Base-by-base conservation (phyloP, 2,329 filamentous ascomycete species). In the Rhynchosporium secalis region DNA sequence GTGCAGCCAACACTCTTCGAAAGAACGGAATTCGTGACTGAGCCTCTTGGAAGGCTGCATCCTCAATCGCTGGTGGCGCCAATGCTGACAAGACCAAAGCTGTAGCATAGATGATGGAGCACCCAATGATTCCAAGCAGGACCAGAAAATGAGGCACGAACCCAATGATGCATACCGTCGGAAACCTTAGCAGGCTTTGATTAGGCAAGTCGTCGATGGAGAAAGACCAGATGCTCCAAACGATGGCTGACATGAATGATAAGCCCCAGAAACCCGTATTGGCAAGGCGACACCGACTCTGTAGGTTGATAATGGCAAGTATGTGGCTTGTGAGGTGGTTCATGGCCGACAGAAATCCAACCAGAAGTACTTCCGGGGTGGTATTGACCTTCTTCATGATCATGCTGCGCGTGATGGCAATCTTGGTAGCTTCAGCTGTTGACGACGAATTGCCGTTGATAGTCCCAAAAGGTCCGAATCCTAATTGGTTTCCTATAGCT, bases 101-200 rank as follows among this genome's bases (percentile, higher is more conserved):
- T 28, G 95, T 70, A 0, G 78, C 78, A 73, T 98, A 98, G 54
- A 99, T 96, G 7, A 80, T 72, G 2, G 85, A 80, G 73, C 95
- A 98, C 15, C 88, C 78, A 4, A 85, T 63, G 52, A 97, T 96
- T 0, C 94, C 95, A 7, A 83, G 71, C 1, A 98, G 77, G 12
- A 98, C 91, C 29, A 96, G 79, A n/a, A 98, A 81, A 75, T 98
- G 94, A 1, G 95, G 95, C 41, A 98, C 89, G 74, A 98, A 97
- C 0, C 94, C 92, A 36, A 98, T 89, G 62, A 98, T 92, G 71
- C 91, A 97, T 46, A 98, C 92, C 0, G 93, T 97, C 3, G 95
- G 95, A 68, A 96, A 97, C 64, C 91, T 85, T 47, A 97, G 80
- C 10, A 96, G 80, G 3, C 91, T 89, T 71, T 87, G 83, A 28